Percentiles rank a stretch among this genome's conserved stretches.
Evolutionary conservation across 2,329 filamentous ascomycete genomes (phyloP).

Genomic region (Alternaria brassicae): DNA sequence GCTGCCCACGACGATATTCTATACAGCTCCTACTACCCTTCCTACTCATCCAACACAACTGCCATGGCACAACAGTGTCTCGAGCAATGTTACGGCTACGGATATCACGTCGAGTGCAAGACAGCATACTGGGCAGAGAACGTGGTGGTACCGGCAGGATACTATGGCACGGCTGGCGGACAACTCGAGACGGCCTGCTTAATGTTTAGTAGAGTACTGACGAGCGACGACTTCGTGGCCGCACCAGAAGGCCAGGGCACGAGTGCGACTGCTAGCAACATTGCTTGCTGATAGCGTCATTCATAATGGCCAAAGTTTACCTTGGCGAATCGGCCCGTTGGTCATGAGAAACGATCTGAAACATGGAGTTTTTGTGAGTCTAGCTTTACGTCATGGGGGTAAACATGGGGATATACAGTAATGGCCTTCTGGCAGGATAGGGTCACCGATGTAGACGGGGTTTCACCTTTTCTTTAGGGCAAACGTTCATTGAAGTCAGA

Average conservation of each 20-base stretch:
- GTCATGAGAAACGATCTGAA: neutral
- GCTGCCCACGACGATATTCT: slow-evolving; percentile 29
- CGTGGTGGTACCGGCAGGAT: slow-evolving; percentile 46
- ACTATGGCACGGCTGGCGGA: slow-evolving; percentile 43
- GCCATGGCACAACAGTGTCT: slow-evolving; percentile 45
- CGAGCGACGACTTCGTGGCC: slow-evolving; percentile 36
- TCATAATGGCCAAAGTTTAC: neutral
- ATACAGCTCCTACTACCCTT: slow-evolving; percentile 46
- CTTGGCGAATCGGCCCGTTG: neutral
- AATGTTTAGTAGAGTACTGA: slow-evolving; percentile 42
- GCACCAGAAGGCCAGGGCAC: slow-evolving; percentile 42
- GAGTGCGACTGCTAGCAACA: slow-evolving; percentile 41
- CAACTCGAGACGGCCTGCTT: slow-evolving; percentile 45
- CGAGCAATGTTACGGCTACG: slow-evolving; percentile 53
- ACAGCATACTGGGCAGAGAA: slow-evolving; percentile 48
- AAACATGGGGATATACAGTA: neutral
- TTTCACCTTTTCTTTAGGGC: neutral
- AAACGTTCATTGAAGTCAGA: neutral
- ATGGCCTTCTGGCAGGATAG: neutral
- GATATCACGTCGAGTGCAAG: slow-evolving; percentile 45
- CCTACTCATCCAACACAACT: slow-evolving; percentile 35
- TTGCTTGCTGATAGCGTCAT: slow-evolving; percentile 35
- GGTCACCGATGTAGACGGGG: neutral
- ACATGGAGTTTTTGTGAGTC: neutral
- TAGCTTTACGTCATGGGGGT: neutral